A percentile compares a stretch with the other conserved stretches of the same genome.
phyloP scores from a whole-genome alignment of 768 basidiomycete species.

The Naematelia aurantialba region DNA sequence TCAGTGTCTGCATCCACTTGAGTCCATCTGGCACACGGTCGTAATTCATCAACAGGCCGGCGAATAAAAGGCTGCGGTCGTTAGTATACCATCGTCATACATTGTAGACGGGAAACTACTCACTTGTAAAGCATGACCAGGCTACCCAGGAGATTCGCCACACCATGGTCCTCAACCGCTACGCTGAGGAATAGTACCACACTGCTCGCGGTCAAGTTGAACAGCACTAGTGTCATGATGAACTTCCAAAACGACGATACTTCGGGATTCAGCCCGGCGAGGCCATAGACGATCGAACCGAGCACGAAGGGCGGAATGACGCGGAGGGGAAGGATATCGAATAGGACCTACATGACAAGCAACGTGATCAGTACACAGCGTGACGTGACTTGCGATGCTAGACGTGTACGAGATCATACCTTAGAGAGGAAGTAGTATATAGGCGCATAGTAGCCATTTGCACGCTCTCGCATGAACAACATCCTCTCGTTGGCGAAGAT shows the following conservation, averaged over 20 bases:
- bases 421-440: constrained; percentile 96
- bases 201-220: constrained; percentile 93
- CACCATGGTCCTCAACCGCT: constrained; percentile 75
- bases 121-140: constrained; percentile 98
- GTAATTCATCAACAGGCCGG: constrained; percentile 90
- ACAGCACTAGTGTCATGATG: constrained; percentile 87
- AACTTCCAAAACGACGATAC: constrained; percentile 96
- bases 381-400: background rate
- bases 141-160: constrained; percentile 91
- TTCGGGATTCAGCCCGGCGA: constrained; percentile 89
- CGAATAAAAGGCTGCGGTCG: constrained; percentile 76
- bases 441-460: constrained; percentile 96
- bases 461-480: constrained; percentile 95
- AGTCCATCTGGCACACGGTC: constrained; percentile 70
- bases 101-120: constrained; percentile 46
- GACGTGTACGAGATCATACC: constrained; percentile 49
- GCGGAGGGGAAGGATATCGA: constrained; percentile 90
- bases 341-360: constrained; percentile 66
- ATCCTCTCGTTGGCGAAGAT: constrained; percentile 93
- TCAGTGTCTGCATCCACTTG: constrained; percentile 82
- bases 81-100: background rate
- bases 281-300: constrained; percentile 89
- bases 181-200: constrained; percentile 88
- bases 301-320: constrained; percentile 93
- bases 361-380: background rate